Percentiles rank a stretch among this genome's conserved stretches.
Conservation (phyloP, 2,329 filamentous ascomycete species). For the Ascochyta rabiei region DNA sequence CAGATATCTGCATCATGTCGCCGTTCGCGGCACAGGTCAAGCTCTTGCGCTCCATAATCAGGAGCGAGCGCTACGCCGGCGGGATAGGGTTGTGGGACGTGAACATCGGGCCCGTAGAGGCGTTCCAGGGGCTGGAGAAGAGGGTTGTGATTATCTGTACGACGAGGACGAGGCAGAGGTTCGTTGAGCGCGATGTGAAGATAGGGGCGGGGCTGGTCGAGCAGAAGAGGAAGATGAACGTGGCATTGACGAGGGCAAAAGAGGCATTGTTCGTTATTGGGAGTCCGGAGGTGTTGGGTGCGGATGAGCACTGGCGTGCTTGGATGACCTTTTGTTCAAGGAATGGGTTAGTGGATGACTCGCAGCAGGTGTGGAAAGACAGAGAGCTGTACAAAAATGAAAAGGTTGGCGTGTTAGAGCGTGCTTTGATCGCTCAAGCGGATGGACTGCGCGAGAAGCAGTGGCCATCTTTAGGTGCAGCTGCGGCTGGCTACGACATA, state of each 20-base stretch:
- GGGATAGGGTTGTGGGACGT: constrained; percentile 42
- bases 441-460: constrained; percentile 6
- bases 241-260: constrained; percentile 54
- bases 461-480: constrained; percentile 22
- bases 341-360: constrained; percentile 42
- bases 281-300: constrained; percentile 45
- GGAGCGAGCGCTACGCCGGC: constrained; percentile 22
- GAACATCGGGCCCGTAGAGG: constrained; percentile 55
- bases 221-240: constrained; percentile 51
- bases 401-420: constrained; percentile 36
- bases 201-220: constrained; percentile 47
- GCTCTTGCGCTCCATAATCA: constrained; percentile 46
- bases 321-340: constrained; percentile 49
- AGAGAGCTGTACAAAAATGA: neutral
- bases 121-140: constrained; percentile 55
- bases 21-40: constrained; percentile 55
- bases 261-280: constrained; percentile 53
- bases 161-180: constrained; percentile 45
- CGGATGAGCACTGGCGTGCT: constrained; percentile 47
- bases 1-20: constrained; percentile 53
- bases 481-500: constrained; percentile 7
- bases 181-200: constrained; percentile 40
- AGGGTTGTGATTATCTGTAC: constrained; percentile 54
- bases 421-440: constrained; percentile 32
- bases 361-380: constrained; percentile 14